phyloP scores from a whole-genome alignment of 2,329 filamentous ascomycete species.

The Exophiala xenobiotica region DNA sequence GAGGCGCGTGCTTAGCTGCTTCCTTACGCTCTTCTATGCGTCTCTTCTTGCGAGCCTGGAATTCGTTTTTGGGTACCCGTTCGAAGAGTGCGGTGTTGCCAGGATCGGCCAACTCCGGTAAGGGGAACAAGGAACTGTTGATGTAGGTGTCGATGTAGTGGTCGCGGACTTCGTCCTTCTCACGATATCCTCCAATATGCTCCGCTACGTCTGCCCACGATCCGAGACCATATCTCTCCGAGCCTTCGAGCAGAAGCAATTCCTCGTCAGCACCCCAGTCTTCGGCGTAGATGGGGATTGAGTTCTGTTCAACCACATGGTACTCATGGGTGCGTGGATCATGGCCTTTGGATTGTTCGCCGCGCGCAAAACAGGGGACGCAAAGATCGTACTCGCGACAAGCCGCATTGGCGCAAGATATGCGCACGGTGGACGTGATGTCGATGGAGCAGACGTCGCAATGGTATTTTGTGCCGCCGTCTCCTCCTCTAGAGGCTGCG shows the following conservation, averaged over 20 bases:
- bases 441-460: slow-evolving; percentile 96
- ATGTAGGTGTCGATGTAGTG: slow-evolving; percentile 91
- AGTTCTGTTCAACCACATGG: slow-evolving; percentile 96
- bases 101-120: slow-evolving; percentile 82
- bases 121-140: slow-evolving; percentile 76
- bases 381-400: slow-evolving; percentile 97
- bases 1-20: slow-evolving; percentile 76
- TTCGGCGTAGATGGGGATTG: slow-evolving; percentile 89
- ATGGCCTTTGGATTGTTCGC: slow-evolving; percentile 77
- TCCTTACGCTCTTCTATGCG: slow-evolving; percentile 91
- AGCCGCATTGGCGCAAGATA: slow-evolving; percentile 77
- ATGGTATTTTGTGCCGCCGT: slow-evolving; percentile 91
- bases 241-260: slow-evolving; percentile 85
- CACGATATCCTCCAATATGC: slow-evolving; percentile 91
- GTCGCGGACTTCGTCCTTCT: slow-evolving; percentile 92
- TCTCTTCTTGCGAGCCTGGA: slow-evolving; percentile 87
- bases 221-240: slow-evolving; percentile 91
- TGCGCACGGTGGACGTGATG: slow-evolving; percentile 95
- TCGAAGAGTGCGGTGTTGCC: slow-evolving; percentile 76
- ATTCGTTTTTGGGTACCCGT: slow-evolving; percentile 82
- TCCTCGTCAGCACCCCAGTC: slow-evolving; percentile 99
- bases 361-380: slow-evolving; percentile 87
- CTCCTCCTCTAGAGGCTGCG: slow-evolving; percentile 77
- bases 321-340: slow-evolving; percentile 83
- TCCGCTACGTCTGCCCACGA: slow-evolving; percentile 98